phyloP scores from a whole-genome alignment of 164 flowering plant genomes.

The Aristolochia californica region DNA sequence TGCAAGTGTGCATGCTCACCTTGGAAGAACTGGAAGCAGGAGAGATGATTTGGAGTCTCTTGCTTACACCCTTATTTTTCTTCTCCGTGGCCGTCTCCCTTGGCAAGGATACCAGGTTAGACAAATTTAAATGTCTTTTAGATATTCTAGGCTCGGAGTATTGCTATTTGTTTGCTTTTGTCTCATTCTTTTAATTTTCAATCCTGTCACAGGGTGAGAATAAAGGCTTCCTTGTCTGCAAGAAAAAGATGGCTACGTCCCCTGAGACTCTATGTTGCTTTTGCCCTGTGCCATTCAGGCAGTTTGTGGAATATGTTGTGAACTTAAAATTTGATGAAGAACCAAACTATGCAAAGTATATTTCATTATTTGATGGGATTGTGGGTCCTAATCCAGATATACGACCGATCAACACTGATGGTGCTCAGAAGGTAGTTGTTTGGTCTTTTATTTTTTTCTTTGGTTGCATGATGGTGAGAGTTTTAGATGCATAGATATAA shows the following conservation, averaged over 20 bases:
- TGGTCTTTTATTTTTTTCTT: background rate
- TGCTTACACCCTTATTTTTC: slow-evolving; percentile 88
- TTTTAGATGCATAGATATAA: slow-evolving; percentile 1
- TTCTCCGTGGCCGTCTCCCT: slow-evolving; percentile 83
- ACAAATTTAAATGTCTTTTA: background rate
- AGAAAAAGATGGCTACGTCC: slow-evolving; percentile 92
- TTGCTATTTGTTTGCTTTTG: background rate
- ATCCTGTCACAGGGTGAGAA: slow-evolving; percentile 66
- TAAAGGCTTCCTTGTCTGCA: slow-evolving; percentile 86
- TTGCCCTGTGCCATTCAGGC: slow-evolving; percentile 78
- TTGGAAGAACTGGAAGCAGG: slow-evolving; percentile 90
- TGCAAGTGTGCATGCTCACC: slow-evolving; percentile 98
- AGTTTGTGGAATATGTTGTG: slow-evolving; percentile 73
- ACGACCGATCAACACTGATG: slow-evolving; percentile 88
- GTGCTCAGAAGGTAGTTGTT: slow-evolving; percentile 74
- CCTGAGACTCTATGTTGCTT: slow-evolving; percentile 73
- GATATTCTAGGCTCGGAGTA: background rate
- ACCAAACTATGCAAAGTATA: slow-evolving; percentile 83
- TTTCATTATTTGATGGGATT: slow-evolving; percentile 87
- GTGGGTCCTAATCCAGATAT: slow-evolving; percentile 78
- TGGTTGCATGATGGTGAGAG: background rate
- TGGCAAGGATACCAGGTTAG: slow-evolving; percentile 98
- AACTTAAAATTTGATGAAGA: slow-evolving; percentile 94
- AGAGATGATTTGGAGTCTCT: slow-evolving; percentile 97
- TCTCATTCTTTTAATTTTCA: background rate